Evolutionary conservation across 2,329 filamentous ascomycete genomes (phyloP), one percentile per base, ranked within the genome.

Genomic region (Penicillium fuscoglaucum): DNA sequence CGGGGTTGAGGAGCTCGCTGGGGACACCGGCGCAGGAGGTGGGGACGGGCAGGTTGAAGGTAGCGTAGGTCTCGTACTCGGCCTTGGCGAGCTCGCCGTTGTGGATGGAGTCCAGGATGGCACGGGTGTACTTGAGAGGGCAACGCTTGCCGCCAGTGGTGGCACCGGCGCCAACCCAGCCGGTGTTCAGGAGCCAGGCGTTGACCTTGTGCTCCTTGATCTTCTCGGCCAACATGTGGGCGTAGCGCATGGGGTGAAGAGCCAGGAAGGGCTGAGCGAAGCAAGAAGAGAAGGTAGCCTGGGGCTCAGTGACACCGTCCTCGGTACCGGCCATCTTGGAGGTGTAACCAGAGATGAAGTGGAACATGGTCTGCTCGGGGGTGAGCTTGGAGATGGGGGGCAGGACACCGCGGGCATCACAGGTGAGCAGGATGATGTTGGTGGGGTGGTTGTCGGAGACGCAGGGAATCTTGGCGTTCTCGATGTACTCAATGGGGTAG

Each of bases 291-390:
- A 99, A 99, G 72, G 95, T 99, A 26, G 95, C 95, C 81, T 98
- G 91, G 65, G 95, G 95, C 82, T 99, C 95, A 10, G 90, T 96
- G 66, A 99, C 87, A 73, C 95, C 95, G 66, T 97, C 91, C 82
- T 99, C 95, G 35, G 95, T 99, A 73, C 95, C 95, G 66, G 95
- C 95, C 95, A 99, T 99, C 88, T 99, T 99, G 75, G 93, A 98
- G 65, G 95, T 99, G 85, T 99, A 99, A 70, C 95, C 95, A 19
- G 91, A 96, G 80, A 99, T 99, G 87, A 99, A 99, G 85, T 99
- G 95, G 89, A 98, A 99, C 93, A 99, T 98, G 78, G 92, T 96
- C 83, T 98, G 95, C 72, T 91, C 87, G 65, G 89, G 86, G 83
- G 90, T 87, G 76, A 99, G 89, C 85, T 98, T 98, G 72, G 92